Evolutionary conservation across 176 grass and related monocot species (phyloP).

Genomic region (Saccharum officinarum): DNA sequence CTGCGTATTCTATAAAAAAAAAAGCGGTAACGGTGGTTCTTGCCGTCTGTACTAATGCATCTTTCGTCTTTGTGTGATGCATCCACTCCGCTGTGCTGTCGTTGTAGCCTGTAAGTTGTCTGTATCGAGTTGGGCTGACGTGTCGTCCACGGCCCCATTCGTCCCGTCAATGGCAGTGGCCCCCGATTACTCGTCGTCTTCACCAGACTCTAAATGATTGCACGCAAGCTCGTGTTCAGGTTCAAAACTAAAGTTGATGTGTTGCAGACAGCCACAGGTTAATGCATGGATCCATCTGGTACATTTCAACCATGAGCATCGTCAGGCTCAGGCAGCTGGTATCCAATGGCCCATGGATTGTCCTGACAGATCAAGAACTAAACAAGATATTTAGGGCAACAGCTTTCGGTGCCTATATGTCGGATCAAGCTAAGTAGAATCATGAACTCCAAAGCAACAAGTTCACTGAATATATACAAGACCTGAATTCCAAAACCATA

Average conservation of each 20-base stretch:
- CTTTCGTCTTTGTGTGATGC: too few species aligned
- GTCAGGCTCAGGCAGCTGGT: neutral
- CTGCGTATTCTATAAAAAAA: too few species aligned
- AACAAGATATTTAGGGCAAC: constrained; percentile 6
- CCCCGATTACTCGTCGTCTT: too few species aligned
- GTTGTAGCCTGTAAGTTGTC: too few species aligned
- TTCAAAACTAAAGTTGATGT: neutral
- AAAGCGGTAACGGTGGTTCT: neutral
- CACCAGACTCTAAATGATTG: neutral
- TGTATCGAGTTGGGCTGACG: neutral
- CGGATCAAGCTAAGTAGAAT: neutral
- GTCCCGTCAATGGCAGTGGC: too few species aligned
- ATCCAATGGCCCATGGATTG: neutral
- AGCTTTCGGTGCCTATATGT: constrained; percentile 10
- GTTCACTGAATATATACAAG: neutral
- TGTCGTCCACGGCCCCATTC: too few species aligned
- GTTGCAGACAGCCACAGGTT: too few species aligned
- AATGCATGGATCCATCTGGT: neutral
- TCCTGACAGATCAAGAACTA: neutral
- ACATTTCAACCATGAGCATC: neutral
- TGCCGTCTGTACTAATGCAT: neutral
- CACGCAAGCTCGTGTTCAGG: neutral
- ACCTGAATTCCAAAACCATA: constrained; percentile 5
- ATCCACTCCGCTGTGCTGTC: too few species aligned
- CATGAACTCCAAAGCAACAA: neutral